A percentile compares a stretch with the other conserved stretches of the same genome.
These are phyloP conservation scores for Plenodomus lindquistii DNA, from an alignment of 2,329 filamentous ascomycete species.

Conservation along the genomic window DNA sequence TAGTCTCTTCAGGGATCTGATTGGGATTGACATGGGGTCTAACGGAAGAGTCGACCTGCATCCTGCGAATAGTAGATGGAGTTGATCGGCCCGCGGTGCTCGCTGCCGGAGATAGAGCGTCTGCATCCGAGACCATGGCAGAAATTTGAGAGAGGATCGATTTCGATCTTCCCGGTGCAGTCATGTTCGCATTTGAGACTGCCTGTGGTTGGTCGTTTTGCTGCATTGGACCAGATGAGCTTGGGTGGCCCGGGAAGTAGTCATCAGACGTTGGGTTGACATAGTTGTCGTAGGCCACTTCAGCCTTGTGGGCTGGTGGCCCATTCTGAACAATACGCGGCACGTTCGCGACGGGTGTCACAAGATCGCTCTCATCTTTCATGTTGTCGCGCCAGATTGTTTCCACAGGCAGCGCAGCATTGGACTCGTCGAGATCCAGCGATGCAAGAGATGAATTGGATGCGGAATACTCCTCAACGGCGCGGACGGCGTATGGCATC, in stretches of 20 bases:
- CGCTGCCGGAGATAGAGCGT: slow-evolving; percentile 33
- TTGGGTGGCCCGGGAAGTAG: slow-evolving; percentile 14
- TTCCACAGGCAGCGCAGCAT: background rate
- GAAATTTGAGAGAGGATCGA: slow-evolving; percentile 44
- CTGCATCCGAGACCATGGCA: slow-evolving; percentile 39
- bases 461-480: slow-evolving; percentile 33
- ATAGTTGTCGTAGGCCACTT: slow-evolving; percentile 9
- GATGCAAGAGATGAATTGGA: slow-evolving; percentile 38
- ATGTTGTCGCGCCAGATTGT: slow-evolving; percentile 27
- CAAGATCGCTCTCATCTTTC: slow-evolving; percentile 28
- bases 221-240: slow-evolving; percentile 10
- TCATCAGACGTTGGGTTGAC: slow-evolving; percentile 13
- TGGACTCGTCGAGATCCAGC: slow-evolving; percentile 33
- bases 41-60: slow-evolving; percentile 27
- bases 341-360: slow-evolving; percentile 33
- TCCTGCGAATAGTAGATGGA: slow-evolving; percentile 33
- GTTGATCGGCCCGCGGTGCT: slow-evolving; percentile 33
- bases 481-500: slow-evolving; percentile 23
- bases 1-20: slow-evolving; percentile 31
- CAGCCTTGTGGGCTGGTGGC: slow-evolving; percentile 21
- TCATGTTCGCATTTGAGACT: slow-evolving; percentile 10
- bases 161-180: slow-evolving; percentile 34
- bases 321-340: slow-evolving; percentile 23
- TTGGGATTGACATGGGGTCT: slow-evolving; percentile 19
- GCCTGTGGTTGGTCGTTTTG: slow-evolving; percentile 17